Conservation (phyloP, 2,329 filamentous ascomycete species). For the Aspergillus brasiliensis region DNA sequence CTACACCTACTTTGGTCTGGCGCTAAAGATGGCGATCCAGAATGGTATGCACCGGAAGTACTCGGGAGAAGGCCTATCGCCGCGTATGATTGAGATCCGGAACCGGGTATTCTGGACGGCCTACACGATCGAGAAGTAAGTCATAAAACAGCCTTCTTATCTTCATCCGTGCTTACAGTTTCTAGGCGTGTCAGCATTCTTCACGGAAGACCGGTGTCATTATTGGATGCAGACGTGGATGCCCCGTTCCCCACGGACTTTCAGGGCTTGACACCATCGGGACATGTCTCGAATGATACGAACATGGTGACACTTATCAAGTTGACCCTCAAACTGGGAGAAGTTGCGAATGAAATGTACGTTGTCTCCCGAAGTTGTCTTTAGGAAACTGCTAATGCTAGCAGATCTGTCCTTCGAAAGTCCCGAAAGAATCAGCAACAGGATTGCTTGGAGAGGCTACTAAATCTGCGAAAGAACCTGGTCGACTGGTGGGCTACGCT, state of each 20-base stretch:
- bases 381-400: slow-evolving; percentile 23
- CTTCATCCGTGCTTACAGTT: slow-evolving; percentile 10
- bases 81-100: slow-evolving; percentile 54
- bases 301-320: slow-evolving; percentile 53
- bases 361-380: slow-evolving; percentile 5
- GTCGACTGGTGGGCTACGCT: slow-evolving; percentile 48
- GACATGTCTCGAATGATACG: slow-evolving; percentile 47
- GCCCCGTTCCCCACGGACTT: slow-evolving; percentile 54
- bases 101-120: slow-evolving; percentile 62
- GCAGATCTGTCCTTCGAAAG: slow-evolving; percentile 41
- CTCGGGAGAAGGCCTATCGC: slow-evolving; percentile 50
- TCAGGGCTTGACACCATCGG: slow-evolving; percentile 45
- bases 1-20: slow-evolving; percentile 60
- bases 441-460: slow-evolving; percentile 43
- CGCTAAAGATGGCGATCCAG: slow-evolving; percentile 60
- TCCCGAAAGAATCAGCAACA: slow-evolving; percentile 43
- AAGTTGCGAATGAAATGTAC: slow-evolving; percentile 46
- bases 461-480: slow-evolving; percentile 42
- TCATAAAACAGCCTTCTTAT: not conserved
- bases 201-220: slow-evolving; percentile 59
- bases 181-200: slow-evolving; percentile 57
- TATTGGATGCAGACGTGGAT: slow-evolving; percentile 56
- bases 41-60: slow-evolving; percentile 62
- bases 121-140: slow-evolving; percentile 59
- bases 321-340: slow-evolving; percentile 45